Evolutionary conservation across 1,139 yeast genomes (phyloP).

Genomic region (Scheffersomyces illinoinensis): DNA sequence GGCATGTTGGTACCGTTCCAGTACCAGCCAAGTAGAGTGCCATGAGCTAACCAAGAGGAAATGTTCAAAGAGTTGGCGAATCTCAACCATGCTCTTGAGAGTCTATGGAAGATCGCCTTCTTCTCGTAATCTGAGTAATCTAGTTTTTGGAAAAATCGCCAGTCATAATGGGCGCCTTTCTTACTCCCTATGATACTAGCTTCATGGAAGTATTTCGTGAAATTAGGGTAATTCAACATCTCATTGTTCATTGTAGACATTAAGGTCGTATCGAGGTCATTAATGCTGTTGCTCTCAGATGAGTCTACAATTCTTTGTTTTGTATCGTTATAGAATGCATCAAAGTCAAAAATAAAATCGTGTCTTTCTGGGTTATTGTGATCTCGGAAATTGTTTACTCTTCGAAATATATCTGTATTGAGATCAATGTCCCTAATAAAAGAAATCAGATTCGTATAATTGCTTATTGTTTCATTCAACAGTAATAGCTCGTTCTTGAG

Average conservation of each 20-base stretch:
- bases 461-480: background rate
- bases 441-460: background rate
- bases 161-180: slow-evolving; percentile 31
- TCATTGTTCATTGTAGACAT: background rate
- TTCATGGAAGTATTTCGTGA: slow-evolving; percentile 25
- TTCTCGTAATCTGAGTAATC: slow-evolving; percentile 36
- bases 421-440: background rate
- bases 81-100: slow-evolving; percentile 55
- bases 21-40: slow-evolving; percentile 59
- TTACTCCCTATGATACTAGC: slow-evolving; percentile 46
- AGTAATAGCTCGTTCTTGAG: background rate
- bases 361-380: slow-evolving; percentile 1
- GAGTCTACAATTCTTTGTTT: slow-evolving; percentile 8
- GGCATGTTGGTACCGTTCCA: slow-evolving; percentile 62
- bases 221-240: background rate
- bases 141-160: slow-evolving; percentile 40
- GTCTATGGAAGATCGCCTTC: slow-evolving; percentile 44
- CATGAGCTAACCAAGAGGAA: slow-evolving; percentile 62
- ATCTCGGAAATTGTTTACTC: background rate
- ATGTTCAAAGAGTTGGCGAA: slow-evolving; percentile 45
- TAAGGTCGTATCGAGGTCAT: slow-evolving; percentile 10
- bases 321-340: slow-evolving; percentile 2
- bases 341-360: slow-evolving; percentile 12
- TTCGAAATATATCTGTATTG: slow-evolving; percentile 3
- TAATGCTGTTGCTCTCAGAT: slow-evolving; percentile 21